Percentiles rank a stretch among this genome's conserved stretches.
Evolutionary conservation across 352 stramenopile genomes (phyloP).

Genomic region (Phytophthora hybrid): DNA sequence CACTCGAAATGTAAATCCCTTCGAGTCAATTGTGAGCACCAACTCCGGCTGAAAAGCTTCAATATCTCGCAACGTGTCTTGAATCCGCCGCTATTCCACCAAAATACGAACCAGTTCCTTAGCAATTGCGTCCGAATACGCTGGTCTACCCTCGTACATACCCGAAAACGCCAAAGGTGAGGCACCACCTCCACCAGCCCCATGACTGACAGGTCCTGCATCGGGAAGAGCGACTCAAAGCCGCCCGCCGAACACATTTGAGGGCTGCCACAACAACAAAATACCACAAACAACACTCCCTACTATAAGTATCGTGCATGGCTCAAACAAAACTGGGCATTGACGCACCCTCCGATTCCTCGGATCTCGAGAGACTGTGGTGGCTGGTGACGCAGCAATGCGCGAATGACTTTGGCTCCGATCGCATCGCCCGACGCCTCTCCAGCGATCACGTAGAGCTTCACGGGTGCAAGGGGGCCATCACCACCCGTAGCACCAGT

Average conservation of each 20-base stretch:
- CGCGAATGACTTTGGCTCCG: constrained; percentile 70
- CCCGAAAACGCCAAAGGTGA: constrained; percentile 57
- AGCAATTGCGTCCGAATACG: neutral
- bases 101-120: constrained; percentile 1
- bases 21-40: constrained; percentile 84
- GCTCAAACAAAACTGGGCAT: neutral
- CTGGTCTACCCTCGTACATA: constrained; percentile 14
- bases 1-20: constrained; percentile 79
- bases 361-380: constrained; percentile 45
- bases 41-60: constrained; percentile 55
- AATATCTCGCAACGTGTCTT: constrained; percentile 68
- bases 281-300: neutral
- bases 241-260: constrained; percentile 55
- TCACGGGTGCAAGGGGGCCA: constrained; percentile 3
- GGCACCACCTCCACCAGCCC: constrained; percentile 75
- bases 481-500: constrained; percentile 13
- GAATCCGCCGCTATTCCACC: constrained; percentile 46
- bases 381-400: constrained; percentile 41
- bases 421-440: constrained; percentile 84
- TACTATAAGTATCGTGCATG: neutral
- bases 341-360: constrained; percentile 67
- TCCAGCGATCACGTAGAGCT: constrained; percentile 76
- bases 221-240: constrained; percentile 75
- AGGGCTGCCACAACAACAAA: constrained; percentile 34
- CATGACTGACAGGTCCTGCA: constrained; percentile 81